phyloP scores from a whole-genome alignment of 75 land plant genomes.

The Larix kaempferi region DNA sequence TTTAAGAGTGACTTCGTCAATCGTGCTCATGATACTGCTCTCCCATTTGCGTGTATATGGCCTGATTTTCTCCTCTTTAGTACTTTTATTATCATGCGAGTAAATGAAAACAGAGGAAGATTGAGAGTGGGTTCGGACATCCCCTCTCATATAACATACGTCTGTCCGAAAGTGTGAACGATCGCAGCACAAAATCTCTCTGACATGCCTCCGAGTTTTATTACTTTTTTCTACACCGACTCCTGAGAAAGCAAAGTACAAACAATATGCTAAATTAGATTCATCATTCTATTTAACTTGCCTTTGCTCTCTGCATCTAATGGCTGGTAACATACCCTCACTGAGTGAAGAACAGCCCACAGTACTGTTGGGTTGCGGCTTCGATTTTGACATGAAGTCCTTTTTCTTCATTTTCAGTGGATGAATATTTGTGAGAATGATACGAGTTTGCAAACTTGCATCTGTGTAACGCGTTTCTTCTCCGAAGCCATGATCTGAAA shows the following conservation, averaged over 20 bases:
- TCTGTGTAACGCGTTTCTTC: background rate
- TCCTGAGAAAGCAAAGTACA: background rate
- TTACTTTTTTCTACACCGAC: background rate
- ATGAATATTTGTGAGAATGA: background rate
- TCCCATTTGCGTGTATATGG: slow-evolving; percentile 93
- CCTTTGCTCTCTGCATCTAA: too few species aligned
- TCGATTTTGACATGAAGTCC: too few species aligned
- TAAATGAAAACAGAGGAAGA: slow-evolving; percentile 10
- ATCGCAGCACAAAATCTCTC: slow-evolving; percentile 30
- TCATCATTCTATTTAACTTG: background rate
- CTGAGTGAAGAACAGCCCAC: too few species aligned
- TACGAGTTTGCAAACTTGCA: too few species aligned
- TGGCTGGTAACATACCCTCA: too few species aligned
- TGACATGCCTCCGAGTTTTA: background rate
- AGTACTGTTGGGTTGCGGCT: too few species aligned
- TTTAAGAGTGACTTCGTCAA: slow-evolving; percentile 59
- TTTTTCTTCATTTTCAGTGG: background rate
- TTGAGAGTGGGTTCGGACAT: background rate
- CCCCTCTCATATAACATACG: slow-evolving; percentile 46
- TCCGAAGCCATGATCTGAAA: background rate
- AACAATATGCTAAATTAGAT: background rate
- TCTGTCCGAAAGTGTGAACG: slow-evolving; percentile 45
- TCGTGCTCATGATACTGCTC: slow-evolving; percentile 56
- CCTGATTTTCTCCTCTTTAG: slow-evolving; percentile 30
- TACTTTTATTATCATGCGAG: too few species aligned